Percentiles rank a stretch among this genome's conserved stretches.
phyloP scores from a whole-genome alignment of 192 early-diverging fungal species.

The Spinellus fusiger region DNA sequence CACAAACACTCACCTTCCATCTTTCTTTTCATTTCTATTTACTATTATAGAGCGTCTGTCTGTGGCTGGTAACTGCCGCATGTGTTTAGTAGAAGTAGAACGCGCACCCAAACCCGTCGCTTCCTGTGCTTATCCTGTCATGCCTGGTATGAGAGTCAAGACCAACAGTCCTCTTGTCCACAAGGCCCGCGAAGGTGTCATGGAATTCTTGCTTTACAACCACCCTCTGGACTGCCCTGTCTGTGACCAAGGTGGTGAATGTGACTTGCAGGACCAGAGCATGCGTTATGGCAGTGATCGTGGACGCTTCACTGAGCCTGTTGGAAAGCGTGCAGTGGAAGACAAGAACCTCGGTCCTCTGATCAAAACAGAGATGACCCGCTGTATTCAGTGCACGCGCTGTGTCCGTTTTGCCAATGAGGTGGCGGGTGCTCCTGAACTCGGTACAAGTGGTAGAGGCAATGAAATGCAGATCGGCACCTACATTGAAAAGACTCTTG shows the following conservation, averaged over 20 bases:
- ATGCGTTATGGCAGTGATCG: conserved; percentile 95
- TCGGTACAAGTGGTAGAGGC: conserved; percentile 93
- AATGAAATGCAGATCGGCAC: conserved; percentile 99
- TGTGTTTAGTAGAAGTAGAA: conserved; percentile 98
- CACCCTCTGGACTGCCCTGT: conserved; percentile 98
- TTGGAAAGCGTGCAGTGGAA: conserved; percentile 92
- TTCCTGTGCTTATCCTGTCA: conserved; percentile 96
- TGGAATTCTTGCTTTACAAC: conserved; percentile 93
- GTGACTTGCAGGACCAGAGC: conserved; percentile 97
- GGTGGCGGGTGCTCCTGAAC: conserved; percentile 90
- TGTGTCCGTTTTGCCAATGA: conserved; percentile 98
- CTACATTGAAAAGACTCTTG: conserved; percentile 83
- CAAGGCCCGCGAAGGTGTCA: conserved; percentile 91
- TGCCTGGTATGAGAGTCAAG: conserved; percentile 95
- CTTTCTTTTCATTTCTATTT: conserved; percentile 49
- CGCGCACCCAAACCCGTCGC: conserved; percentile 93
- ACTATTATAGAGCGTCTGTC: conserved; percentile 74
- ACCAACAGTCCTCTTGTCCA: conserved; percentile 92
- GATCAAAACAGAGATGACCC: conserved; percentile 94
- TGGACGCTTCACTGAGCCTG: conserved; percentile 76
- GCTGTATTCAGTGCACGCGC: conserved; percentile 99
- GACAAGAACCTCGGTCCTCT: conserved; percentile 97
- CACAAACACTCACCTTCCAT: conserved; percentile 25
- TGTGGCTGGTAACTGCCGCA: conserved; percentile 98
- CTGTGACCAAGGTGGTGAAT: conserved; percentile 99